Evolutionary conservation across 2,329 filamentous ascomycete genomes (phyloP), one percentile per base, ranked within the genome.

Genomic region (Fusarium oligoseptatum): DNA sequence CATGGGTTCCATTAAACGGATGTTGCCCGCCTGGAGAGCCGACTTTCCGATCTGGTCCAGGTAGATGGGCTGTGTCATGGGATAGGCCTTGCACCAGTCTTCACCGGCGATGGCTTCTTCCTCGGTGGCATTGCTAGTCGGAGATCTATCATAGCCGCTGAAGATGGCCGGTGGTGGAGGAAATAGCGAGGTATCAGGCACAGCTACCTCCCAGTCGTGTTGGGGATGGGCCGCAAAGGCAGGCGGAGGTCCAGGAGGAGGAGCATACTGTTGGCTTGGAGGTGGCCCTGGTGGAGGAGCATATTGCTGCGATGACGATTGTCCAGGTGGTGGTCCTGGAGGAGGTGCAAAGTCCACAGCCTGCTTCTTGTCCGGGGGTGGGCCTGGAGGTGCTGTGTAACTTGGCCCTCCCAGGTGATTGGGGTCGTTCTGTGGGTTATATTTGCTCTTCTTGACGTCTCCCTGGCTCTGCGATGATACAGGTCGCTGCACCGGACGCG

Each of bases 101-200:
- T 92, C 89, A 63, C 91, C 94, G 3, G 88, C 88, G 27, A 90
- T 87, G 70, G 92, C 90, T 69, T 94, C 89, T 60, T 87, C 86
- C 74, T 89, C 87, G 3, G 88, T 88, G 2, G 94, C 92, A 81
- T 96, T 96, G 79, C 90, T 91, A 3, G 92, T 88, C 0, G 91
- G 90, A 14, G 92, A 94, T 36, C 82, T 84, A 69, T 93, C 90
- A 77, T 91, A 90, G 58, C 89, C 89, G 64, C 83, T 84, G 82
- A 91, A 91, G 79, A 94, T 87, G 34, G 89, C 88, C 0, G 93
- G 93, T 1, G 93, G 93, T 0, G 93, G 93, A 1, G 93, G 93
- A 50, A 95, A 89, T 11, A 93, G 87, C 1, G 92, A 87, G 2
- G 90, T 94, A 81, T 95, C 93, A 0, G 93, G 92, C 2, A 95